A percentile compares a stretch with the other conserved stretches of the same genome.
phyloP scores from a whole-genome alignment of 192 early-diverging fungal genomes.

The Gamsiella multidivaricata region DNA sequence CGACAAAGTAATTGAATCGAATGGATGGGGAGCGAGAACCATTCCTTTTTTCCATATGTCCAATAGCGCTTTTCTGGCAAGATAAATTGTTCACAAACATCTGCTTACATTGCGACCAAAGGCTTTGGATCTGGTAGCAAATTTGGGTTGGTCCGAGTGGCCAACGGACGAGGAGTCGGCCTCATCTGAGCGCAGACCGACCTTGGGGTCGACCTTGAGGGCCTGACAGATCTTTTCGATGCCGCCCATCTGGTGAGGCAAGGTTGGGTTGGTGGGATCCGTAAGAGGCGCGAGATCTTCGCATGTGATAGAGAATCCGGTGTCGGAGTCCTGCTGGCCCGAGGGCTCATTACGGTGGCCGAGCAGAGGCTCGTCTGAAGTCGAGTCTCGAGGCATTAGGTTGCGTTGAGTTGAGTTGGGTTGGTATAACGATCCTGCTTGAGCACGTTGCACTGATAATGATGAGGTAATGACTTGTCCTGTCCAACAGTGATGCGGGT shows the following conservation, averaged over 20 bases:
- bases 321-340: neutral
- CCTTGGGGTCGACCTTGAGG: constrained; percentile 68
- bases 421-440: too few relatives aligned
- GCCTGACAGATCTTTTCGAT: constrained; percentile 65
- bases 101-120: constrained; percentile 64
- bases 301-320: constrained; percentile 59
- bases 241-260: constrained; percentile 70
- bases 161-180: neutral
- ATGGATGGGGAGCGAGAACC: neutral
- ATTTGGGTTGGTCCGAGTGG: constrained; percentile 13
- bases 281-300: constrained; percentile 67
- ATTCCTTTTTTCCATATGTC: too few relatives aligned
- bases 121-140: constrained; percentile 54
- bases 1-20: too few relatives aligned
- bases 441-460: too few relatives aligned
- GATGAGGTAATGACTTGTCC: too few relatives aligned
- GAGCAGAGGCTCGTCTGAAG: constrained; percentile 30
- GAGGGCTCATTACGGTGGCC: neutral
- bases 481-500: too few relatives aligned
- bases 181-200: constrained; percentile 68
- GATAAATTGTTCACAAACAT: too few relatives aligned
- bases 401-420: too few relatives aligned
- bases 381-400: constrained; percentile 15
- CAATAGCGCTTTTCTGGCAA: too few relatives aligned
- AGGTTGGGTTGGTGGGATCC: constrained; percentile 73